A percentile compares a stretch with the other conserved stretches of the same genome.
Conservation (phyloP, 108 stramenopile species). For the Conticribra guillardii region DNA sequence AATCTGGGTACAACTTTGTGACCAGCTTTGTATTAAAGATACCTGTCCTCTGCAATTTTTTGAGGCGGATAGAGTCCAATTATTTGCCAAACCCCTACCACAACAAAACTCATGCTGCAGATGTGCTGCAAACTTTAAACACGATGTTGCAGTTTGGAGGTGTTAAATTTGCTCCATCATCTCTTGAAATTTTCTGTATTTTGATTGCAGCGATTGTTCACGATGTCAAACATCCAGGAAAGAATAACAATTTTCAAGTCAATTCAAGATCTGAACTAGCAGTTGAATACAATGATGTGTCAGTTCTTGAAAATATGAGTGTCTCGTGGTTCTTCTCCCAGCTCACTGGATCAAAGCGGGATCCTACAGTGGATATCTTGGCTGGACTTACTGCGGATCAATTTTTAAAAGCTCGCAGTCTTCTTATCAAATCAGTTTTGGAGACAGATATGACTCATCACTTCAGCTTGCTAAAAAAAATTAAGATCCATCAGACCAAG, state of each 20-base stretch:
- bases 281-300: slow-evolving; percentile 72
- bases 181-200: slow-evolving; percentile 50
- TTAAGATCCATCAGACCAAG: slow-evolving; percentile 27
- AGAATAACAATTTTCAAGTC: slow-evolving; percentile 82
- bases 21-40: slow-evolving; percentile 11
- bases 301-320: slow-evolving; percentile 81
- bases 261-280: slow-evolving; percentile 64
- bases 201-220: slow-evolving; percentile 77
- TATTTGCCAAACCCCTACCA: slow-evolving; percentile 63
- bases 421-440: slow-evolving; percentile 56
- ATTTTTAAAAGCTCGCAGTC: slow-evolving; percentile 30
- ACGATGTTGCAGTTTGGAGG: slow-evolving; percentile 55
- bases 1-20: slow-evolving; percentile 29
- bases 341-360: slow-evolving; percentile 34
- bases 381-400: slow-evolving; percentile 26
- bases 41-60: slow-evolving; percentile 12
- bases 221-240: slow-evolving; percentile 87
- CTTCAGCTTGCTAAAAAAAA: slow-evolving; percentile 46
- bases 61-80: slow-evolving; percentile 20
- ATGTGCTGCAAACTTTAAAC: slow-evolving; percentile 65
- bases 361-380: slow-evolving; percentile 50
- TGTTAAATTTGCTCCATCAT: slow-evolving; percentile 27
- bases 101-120: slow-evolving; percentile 69
- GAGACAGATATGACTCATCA: slow-evolving; percentile 73
- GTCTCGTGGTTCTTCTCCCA: slow-evolving; percentile 55